These are phyloP conservation scores for Stagonosporopsis vannaccii DNA, from an alignment of 2,329 filamentous ascomycete genomes.

Conservation along the genomic window DNA sequence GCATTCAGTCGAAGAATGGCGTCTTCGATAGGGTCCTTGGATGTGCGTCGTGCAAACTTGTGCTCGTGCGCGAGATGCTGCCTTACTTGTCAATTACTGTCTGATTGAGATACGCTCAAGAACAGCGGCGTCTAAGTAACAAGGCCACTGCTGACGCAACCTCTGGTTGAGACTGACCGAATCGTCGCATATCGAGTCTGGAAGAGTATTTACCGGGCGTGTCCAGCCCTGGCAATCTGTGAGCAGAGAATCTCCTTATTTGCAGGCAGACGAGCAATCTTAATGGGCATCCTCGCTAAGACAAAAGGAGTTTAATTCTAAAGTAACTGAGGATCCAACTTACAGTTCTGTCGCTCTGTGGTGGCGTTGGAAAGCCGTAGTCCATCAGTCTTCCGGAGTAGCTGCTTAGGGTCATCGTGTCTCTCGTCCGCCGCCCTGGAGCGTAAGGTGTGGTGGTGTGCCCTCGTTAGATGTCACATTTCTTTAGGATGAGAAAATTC, in stretches of 20 bases:
- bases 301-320: background rate
- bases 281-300: background rate
- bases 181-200: background rate
- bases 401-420: background rate
- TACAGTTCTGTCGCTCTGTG: background rate
- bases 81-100: background rate
- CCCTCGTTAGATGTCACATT: background rate
- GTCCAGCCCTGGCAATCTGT: background rate
- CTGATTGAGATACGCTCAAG: background rate
- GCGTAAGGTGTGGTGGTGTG: background rate
- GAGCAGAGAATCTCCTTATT: background rate
- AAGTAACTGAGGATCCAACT: background rate
- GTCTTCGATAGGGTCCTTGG: background rate
- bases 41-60: background rate
- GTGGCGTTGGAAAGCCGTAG: background rate
- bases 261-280: background rate
- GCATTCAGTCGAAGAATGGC: background rate
- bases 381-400: background rate
- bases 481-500: background rate
- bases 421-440: background rate
- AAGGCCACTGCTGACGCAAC: background rate
- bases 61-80: background rate
- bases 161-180: background rate
- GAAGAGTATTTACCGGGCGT: background rate
- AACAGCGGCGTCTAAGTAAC: background rate